Conservation (phyloP, 2,329 filamentous ascomycete genomes). For the Aureobasidium leucospermi region DNA sequence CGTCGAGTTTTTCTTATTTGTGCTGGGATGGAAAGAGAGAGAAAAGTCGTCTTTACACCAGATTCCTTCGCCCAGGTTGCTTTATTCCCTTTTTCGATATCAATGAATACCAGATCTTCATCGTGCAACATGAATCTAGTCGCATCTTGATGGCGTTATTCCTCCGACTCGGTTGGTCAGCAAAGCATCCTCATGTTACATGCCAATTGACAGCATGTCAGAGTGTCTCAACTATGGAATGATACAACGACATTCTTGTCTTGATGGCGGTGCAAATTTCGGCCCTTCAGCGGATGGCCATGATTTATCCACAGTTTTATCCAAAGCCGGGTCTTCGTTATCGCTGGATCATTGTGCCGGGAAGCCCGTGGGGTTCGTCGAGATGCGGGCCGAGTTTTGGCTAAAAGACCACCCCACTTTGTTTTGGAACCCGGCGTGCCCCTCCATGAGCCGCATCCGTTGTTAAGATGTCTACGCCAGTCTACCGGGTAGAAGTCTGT, state of each 20-base stretch:
- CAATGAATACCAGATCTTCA: constrained; percentile 1
- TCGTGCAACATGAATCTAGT: neutral
- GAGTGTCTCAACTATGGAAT: neutral
- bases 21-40: constrained; percentile 1
- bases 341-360: neutral
- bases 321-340: neutral
- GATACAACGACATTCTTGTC: neutral
- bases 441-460: constrained; percentile 9
- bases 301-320: constrained; percentile 12
- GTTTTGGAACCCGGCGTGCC: neutral
- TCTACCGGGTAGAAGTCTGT: neutral
- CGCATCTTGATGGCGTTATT: neutral
- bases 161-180: neutral
- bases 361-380: neutral
- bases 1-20: constrained; percentile 9
- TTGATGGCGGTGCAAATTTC: neutral
- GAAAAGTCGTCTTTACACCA: constrained; percentile 9
- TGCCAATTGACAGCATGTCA: neutral
- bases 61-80: neutral
- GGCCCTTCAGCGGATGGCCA: neutral
- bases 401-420: constrained; percentile 6
- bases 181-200: neutral
- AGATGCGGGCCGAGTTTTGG: constrained; percentile 9
- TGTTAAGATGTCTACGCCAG: neutral
- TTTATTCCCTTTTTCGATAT: constrained; percentile 3